Conservation (phyloP, 1,139 yeast species). For the Meyerozyma carpophila region DNA sequence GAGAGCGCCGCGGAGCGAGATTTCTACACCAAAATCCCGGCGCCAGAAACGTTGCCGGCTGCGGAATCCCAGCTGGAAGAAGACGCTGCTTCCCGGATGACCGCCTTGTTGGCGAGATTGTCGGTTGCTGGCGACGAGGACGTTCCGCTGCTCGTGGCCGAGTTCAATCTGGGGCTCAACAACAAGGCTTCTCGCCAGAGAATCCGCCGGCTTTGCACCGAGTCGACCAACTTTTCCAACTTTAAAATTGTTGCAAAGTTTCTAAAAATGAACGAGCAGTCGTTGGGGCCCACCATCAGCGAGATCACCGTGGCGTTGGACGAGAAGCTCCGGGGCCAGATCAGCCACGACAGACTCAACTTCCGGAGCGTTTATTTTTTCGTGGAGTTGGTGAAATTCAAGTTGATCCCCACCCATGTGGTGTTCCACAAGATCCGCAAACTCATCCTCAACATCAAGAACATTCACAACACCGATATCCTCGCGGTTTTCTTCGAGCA, state of each 20-base stretch:
- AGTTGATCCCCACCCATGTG: slow-evolving; percentile 63
- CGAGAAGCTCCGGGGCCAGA: slow-evolving; percentile 54
- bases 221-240: slow-evolving; percentile 40
- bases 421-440: slow-evolving; percentile 66
- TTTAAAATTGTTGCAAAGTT: slow-evolving; percentile 58
- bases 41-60: slow-evolving; percentile 20
- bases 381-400: slow-evolving; percentile 73
- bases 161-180: slow-evolving; percentile 54
- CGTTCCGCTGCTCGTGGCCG: slow-evolving; percentile 51
- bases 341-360: slow-evolving; percentile 46
- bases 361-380: slow-evolving; percentile 59
- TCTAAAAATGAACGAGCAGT: slow-evolving; percentile 51
- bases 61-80: slow-evolving; percentile 14
- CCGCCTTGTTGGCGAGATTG: slow-evolving; percentile 38
- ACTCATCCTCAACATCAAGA: slow-evolving; percentile 47
- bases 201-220: slow-evolving; percentile 50
- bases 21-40: slow-evolving; percentile 48
- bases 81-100: slow-evolving; percentile 7
- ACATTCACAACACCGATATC: slow-evolving; percentile 58
- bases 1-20: slow-evolving; percentile 56
- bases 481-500: slow-evolving; percentile 64
- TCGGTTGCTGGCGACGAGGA: slow-evolving; percentile 42
- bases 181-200: slow-evolving; percentile 73
- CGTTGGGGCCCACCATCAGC: slow-evolving; percentile 48
- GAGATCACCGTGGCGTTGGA: slow-evolving; percentile 57